A percentile compares a stretch with the other conserved stretches of the same genome.
Conservation (phyloP, 2,329 filamentous ascomycete species). For the Fusarium sacchari region DNA sequence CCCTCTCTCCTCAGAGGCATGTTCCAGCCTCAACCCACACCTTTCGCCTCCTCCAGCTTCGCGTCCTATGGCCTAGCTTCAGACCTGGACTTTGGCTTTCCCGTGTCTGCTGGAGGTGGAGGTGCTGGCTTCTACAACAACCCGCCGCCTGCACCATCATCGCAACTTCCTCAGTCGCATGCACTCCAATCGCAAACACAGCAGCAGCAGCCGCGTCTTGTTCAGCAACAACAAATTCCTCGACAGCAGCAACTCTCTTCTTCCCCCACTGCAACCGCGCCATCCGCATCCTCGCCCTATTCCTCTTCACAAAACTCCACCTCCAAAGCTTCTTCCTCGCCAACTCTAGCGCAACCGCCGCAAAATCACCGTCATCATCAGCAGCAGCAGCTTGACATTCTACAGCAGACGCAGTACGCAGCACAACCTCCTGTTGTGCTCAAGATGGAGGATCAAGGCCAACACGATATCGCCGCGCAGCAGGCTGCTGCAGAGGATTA, state of each 20-base stretch:
- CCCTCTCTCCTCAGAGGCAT: constrained; percentile 51
- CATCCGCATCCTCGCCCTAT: constrained; percentile 30
- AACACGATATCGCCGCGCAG: constrained; percentile 64
- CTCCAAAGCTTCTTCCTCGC: constrained; percentile 29
- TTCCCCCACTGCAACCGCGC: constrained; percentile 17
- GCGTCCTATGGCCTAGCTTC: constrained; percentile 53
- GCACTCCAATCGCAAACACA: constrained; percentile 24
- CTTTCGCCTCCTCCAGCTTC: constrained; percentile 57
- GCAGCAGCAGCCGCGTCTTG: constrained; percentile 4
- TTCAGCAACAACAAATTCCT: constrained; percentile 8
- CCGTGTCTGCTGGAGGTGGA: constrained; percentile 42
- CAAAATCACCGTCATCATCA: constrained; percentile 16
- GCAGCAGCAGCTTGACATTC: constrained; percentile 24
- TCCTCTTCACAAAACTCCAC: constrained; percentile 30
- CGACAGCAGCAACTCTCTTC: constrained; percentile 26
- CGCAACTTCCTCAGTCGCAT: constrained; percentile 19
- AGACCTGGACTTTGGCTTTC: constrained; percentile 44
- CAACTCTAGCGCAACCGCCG: constrained; percentile 30
- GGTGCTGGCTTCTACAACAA: constrained; percentile 35
- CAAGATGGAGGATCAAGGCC: constrained; percentile 49
- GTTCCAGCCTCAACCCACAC: constrained; percentile 65
- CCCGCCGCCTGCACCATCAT: constrained; percentile 22
- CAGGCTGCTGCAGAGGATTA: constrained; percentile 70
- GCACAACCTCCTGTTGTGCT: constrained; percentile 19
- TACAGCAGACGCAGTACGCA: constrained; percentile 26